These are phyloP conservation scores for Suillus paluster DNA, from an alignment of 768 basidiomycete genomes.

Conservation along the genomic window DNA sequence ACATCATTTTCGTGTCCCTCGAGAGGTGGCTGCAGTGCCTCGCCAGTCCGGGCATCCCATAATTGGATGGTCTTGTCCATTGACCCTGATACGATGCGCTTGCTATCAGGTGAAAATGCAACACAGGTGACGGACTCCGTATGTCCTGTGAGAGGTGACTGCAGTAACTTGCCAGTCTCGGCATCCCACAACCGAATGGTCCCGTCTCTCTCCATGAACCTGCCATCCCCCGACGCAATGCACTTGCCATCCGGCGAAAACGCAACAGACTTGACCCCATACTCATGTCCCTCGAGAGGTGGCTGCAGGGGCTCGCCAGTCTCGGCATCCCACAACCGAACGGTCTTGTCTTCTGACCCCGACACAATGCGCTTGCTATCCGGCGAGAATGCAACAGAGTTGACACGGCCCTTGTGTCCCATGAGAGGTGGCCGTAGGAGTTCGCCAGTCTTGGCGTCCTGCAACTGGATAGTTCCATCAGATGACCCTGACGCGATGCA, in stretches of 20 bases:
- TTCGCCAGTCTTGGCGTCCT: not conserved
- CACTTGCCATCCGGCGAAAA: not conserved
- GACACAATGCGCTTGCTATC: conserved; percentile 53
- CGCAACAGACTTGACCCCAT: not conserved
- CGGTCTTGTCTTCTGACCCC: conserved; percentile 55
- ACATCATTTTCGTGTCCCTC: too few species aligned
- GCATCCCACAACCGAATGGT: not conserved
- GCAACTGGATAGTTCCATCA: too few species aligned
- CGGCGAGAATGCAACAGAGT: conserved; percentile 52
- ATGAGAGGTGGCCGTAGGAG: not conserved
- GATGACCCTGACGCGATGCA: too few species aligned
- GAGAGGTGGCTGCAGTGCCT: too few species aligned
- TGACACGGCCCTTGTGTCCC: not conserved
- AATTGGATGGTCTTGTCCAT: too few species aligned
- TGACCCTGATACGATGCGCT: too few species aligned
- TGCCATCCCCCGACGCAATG: not conserved
- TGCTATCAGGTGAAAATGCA: too few species aligned
- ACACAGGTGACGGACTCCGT: too few species aligned
- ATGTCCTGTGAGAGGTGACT: too few species aligned
- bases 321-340: conserved; percentile 50
- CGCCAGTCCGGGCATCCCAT: too few species aligned
- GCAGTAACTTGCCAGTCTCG: too few species aligned
- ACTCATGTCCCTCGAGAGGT: conserved; percentile 6
- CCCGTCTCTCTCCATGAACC: not conserved
- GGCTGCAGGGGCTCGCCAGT: conserved; percentile 7